phyloP scores from a whole-genome alignment of 768 basidiomycete species.

The Pluteus cervinus region DNA sequence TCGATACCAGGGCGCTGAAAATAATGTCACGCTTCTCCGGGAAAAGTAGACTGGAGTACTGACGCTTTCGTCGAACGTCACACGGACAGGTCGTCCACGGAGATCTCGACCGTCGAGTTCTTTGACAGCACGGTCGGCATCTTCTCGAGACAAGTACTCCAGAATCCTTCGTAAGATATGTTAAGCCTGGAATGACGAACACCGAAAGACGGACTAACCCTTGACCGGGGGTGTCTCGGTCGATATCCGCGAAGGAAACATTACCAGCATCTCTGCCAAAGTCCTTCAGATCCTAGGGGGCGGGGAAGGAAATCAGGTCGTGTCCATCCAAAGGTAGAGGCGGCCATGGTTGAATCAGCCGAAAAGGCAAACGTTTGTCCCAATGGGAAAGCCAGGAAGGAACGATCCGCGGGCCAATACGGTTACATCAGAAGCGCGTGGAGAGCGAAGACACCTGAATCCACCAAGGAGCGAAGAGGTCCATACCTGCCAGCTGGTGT shows the following conservation, averaged over 20 bases:
- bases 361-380: too few species aligned
- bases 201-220: conserved; percentile 50
- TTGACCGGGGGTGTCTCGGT: conserved; percentile 78
- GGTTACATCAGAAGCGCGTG: too few species aligned
- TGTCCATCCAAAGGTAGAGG: too few species aligned
- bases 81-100: conserved; percentile 74
- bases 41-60: conserved; percentile 13
- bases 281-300: conserved; percentile 90
- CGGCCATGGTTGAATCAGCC: too few species aligned
- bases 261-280: conserved; percentile 92
- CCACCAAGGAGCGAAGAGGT: conserved; percentile 21
- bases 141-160: conserved; percentile 83
- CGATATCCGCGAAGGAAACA: conserved; percentile 93
- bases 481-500: conserved; percentile 99
- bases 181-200: neutral
- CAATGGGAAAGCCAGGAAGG: conserved; percentile 9
- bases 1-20: conserved; percentile 59
- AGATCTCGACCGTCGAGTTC: conserved; percentile 84
- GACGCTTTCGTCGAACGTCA: conserved; percentile 60
- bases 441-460: conserved; percentile 16
- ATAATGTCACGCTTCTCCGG: conserved; percentile 7
- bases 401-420: too few species aligned
- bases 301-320: conserved; percentile 39
- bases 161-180: conserved; percentile 56
- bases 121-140: conserved; percentile 91